A percentile compares a stretch with the other conserved stretches of the same genome.
Evolutionary conservation across 768 basidiomycete genomes (phyloP).

Genomic region (Royoungia palumana): DNA sequence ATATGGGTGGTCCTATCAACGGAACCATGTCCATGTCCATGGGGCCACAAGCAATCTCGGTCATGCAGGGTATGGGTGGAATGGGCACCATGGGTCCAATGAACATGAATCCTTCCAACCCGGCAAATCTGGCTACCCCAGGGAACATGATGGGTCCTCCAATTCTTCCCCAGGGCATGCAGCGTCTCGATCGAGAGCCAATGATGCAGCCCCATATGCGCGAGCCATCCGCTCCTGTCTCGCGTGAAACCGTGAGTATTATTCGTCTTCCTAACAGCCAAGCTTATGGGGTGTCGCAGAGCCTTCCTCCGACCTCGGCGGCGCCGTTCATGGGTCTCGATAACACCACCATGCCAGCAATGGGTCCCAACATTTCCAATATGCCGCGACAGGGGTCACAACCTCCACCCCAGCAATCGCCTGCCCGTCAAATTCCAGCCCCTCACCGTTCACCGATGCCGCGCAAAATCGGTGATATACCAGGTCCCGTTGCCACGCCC

Average conservation of each 20-base stretch:
- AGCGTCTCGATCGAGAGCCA: conserved; percentile 21
- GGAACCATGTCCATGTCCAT: conserved; percentile 17
- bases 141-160: conserved; percentile 36
- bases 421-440: conserved; percentile 15
- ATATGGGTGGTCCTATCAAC: conserved; percentile 14
- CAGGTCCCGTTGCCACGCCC: conserved; percentile 8
- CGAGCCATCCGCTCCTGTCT: conserved; percentile 20
- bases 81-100: conserved; percentile 21
- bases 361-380: conserved; percentile 8
- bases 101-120: conserved; percentile 15
- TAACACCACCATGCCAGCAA: conserved; percentile 4
- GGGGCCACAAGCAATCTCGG: conserved; percentile 13
- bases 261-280: not conserved
- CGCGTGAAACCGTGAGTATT: conserved; percentile 25
- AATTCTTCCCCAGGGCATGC: conserved; percentile 27
- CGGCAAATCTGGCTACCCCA: conserved; percentile 18
- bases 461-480: conserved; percentile 20
- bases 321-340: conserved; percentile 25
- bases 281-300: conserved; percentile 13
- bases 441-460: conserved; percentile 24
- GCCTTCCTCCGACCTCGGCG: conserved; percentile 22
- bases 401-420: conserved; percentile 29
- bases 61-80: conserved; percentile 13
- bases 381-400: conserved; percentile 23
- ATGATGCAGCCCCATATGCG: conserved; percentile 29